Percentiles rank a stretch among this genome's conserved stretches.
Conservation (phyloP, 352 stramenopile genomes). For the Peronospora tabacina region DNA sequence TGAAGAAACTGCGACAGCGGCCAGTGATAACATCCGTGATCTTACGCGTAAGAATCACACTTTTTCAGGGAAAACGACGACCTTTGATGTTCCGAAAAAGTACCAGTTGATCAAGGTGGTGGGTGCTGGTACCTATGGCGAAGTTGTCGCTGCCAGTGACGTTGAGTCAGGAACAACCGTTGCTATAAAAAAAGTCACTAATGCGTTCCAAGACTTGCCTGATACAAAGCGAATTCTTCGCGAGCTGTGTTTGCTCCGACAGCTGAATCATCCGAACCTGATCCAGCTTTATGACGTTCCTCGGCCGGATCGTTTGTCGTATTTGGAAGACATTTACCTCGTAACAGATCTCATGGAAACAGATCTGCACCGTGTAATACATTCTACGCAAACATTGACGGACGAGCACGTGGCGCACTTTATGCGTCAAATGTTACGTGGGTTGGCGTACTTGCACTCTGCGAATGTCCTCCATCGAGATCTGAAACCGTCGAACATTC, state of each 20-base stretch:
- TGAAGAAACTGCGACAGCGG: conserved; percentile 5
- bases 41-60: conserved; percentile 52
- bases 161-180: conserved; percentile 79
- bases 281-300: conserved; percentile 92
- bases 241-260: conserved; percentile 87
- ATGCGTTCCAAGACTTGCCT: conserved; percentile 66
- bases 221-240: conserved; percentile 91
- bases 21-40: conserved; percentile 25
- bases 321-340: conserved; percentile 96
- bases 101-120: conserved; percentile 81
- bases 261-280: conserved; percentile 87
- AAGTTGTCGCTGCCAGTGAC: conserved; percentile 78
- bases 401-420: conserved; percentile 93
- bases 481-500: conserved; percentile 93
- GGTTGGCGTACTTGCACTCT: conserved; percentile 95
- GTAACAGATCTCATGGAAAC: conserved; percentile 95
- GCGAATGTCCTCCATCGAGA: conserved; percentile 95
- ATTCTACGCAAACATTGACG: conserved; percentile 86
- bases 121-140: conserved; percentile 65
- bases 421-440: conserved; percentile 94
- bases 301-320: conserved; percentile 86
- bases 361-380: conserved; percentile 88
- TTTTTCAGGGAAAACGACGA: conserved; percentile 55
- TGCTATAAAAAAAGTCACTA: conserved; percentile 92
- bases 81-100: conserved; percentile 73